Percentiles rank a stretch among this genome's conserved stretches.
Evolutionary conservation across 352 stramenopile species (phyloP).

Genomic region (Elongisporangium prolatum): DNA sequence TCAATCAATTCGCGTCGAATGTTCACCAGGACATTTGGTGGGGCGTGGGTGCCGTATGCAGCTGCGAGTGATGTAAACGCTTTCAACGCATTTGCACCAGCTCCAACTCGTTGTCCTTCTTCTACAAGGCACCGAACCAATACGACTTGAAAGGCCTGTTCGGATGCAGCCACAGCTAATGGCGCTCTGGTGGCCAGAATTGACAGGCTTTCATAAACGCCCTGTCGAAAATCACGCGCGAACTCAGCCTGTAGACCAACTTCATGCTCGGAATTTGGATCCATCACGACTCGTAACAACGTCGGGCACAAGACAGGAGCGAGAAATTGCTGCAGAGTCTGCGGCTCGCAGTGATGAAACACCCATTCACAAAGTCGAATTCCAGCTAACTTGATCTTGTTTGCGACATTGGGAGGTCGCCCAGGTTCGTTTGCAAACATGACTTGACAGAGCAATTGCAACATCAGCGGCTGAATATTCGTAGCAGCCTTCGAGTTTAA

Average conservation of each 20-base stretch:
- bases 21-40: constrained; percentile 22
- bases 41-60: constrained; percentile 30
- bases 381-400: constrained; percentile 61
- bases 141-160: constrained; percentile 73
- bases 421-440: constrained; percentile 60
- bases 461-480: constrained; percentile 53
- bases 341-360: constrained; percentile 40
- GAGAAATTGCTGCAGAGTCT: constrained; percentile 42
- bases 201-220: constrained; percentile 54
- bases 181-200: constrained; percentile 38
- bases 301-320: constrained; percentile 68
- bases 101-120: constrained; percentile 38
- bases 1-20: constrained; percentile 47
- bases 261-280: constrained; percentile 38
- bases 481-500: constrained; percentile 42
- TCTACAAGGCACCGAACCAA: constrained; percentile 57
- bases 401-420: constrained; percentile 40
- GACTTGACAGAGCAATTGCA: constrained; percentile 72
- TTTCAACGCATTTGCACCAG: constrained; percentile 58
- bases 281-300: constrained; percentile 56
- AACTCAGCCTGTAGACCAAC: constrained; percentile 44
- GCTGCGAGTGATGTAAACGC: constrained; percentile 44
- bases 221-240: constrained; percentile 49
- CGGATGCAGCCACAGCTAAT: constrained; percentile 33
- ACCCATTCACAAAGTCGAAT: constrained; percentile 55